Conservation (phyloP, 2,329 filamentous ascomycete genomes). For the Clarireedia paspali region DNA sequence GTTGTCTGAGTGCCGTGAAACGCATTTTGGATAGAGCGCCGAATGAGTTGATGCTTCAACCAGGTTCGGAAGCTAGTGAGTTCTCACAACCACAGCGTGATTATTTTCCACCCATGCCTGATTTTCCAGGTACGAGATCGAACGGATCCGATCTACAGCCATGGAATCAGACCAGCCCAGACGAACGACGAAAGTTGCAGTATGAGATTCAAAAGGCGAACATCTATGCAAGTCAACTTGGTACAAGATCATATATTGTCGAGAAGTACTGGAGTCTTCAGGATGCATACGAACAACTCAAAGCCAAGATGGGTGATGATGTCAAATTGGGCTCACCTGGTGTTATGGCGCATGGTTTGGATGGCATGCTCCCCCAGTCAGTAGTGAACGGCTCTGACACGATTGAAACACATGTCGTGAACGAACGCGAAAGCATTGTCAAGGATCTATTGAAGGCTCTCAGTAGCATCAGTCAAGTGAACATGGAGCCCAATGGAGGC, state of each 20-base stretch:
- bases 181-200: slow-evolving; percentile 50
- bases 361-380: slow-evolving; percentile 28
- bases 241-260: slow-evolving; percentile 76
- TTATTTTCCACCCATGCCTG: slow-evolving; percentile 39
- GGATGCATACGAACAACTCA: slow-evolving; percentile 51
- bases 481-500: slow-evolving; percentile 67
- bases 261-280: slow-evolving; percentile 77
- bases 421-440: slow-evolving; percentile 75
- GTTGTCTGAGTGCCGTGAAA: slow-evolving; percentile 65
- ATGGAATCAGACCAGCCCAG: slow-evolving; percentile 9
- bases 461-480: slow-evolving; percentile 71
- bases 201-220: slow-evolving; percentile 91
- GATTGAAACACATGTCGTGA: slow-evolving; percentile 46
- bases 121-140: slow-evolving; percentile 32
- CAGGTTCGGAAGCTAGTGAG: slow-evolving; percentile 32
- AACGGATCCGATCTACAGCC: slow-evolving; percentile 26
- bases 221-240: slow-evolving; percentile 74
- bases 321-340: slow-evolving; percentile 16
- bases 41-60: slow-evolving; percentile 53
- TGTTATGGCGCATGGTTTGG: slow-evolving; percentile 22
- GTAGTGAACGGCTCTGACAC: slow-evolving; percentile 37
- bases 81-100: slow-evolving; percentile 40
- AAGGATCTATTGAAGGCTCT: slow-evolving; percentile 70
- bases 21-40: slow-evolving; percentile 60
- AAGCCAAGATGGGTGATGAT: slow-evolving; percentile 18